Evolutionary conservation across 2,329 filamentous ascomycete genomes (phyloP), one percentile per base, ranked within the genome.

Genomic region (Fusarium sp.): DNA sequence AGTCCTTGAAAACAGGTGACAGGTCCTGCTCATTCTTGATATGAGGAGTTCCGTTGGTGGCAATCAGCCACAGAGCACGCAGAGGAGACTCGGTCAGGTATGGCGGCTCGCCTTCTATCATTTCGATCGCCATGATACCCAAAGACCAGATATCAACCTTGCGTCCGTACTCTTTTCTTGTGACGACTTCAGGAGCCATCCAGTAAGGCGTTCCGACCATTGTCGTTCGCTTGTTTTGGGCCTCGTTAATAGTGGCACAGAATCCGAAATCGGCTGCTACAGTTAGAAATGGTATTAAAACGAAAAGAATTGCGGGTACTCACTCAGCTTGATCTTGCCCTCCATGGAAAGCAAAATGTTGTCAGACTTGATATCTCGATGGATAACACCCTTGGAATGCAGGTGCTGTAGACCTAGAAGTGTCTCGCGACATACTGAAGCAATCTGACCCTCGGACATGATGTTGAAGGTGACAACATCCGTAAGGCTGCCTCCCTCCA

Each of bases 131-230:
- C 96, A 99, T 98, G 82, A 99, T 99, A 63, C 96, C 96, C 46
- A 99, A 84, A 63, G 93, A 97, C 96, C 96, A 99, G 74, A 99
- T 98, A 78, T 99, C 96, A 58, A 99, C 95, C 82, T 98, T 99
- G 69, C 95, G 92, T 72, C 96, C 96, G 81, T 99, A 99, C 82
- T 98, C 96, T 81, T 98, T 98, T 44, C 94, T 87, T 9, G 94
- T 98, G 29, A 99, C 96, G 24, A 99, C 95, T 82, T 99, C 96
- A 6, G 96, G 96, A 2, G 96, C 96, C 96, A 99, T 99, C 96
- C 96, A 99, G 82, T 99, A 99, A 3, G 96, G 96, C 10, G 96
- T 98, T 57, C 96, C 96, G 46, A 99, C 96, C 96, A 98, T 99
- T 16, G 96, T 99, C 7, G 94, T 98, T 65, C 96, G 92, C 86